phyloP scores from a whole-genome alignment of 2,329 filamentous ascomycete genomes.

The Rasamsonia emersonii region DNA sequence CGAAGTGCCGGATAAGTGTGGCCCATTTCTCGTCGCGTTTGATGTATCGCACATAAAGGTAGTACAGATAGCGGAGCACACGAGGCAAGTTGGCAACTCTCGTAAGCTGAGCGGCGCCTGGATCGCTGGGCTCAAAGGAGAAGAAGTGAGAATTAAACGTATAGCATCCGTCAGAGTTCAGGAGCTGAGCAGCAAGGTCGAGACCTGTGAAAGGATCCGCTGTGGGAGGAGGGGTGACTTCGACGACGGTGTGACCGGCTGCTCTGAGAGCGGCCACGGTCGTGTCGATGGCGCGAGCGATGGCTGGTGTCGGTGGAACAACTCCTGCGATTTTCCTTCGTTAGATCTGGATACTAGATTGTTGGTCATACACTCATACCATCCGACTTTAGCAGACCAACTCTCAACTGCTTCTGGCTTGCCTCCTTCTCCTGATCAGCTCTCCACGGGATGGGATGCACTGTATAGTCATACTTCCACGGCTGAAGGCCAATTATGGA shows the following conservation, averaged over 20 bases:
- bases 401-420: constrained; percentile 54
- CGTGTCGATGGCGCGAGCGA: constrained; percentile 63
- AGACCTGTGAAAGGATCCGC: constrained; percentile 73
- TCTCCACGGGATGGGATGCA: constrained; percentile 78
- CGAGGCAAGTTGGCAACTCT: constrained; percentile 65
- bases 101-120: constrained; percentile 65
- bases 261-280: constrained; percentile 59
- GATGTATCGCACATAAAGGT: constrained; percentile 81
- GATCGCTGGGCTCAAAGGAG: constrained; percentile 69
- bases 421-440: constrained; percentile 52
- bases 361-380: constrained; percentile 26
- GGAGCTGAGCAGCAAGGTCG: constrained; percentile 65
- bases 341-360: background rate
- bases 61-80: constrained; percentile 75
- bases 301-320: constrained; percentile 78
- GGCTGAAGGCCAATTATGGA: constrained; percentile 71
- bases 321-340: constrained; percentile 43
- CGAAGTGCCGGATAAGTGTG: constrained; percentile 63
- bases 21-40: constrained; percentile 70
- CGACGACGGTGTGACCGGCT: constrained; percentile 66
- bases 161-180: constrained; percentile 75
- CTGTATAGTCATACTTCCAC: constrained; percentile 80
- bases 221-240: constrained; percentile 57
- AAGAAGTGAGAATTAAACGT: constrained; percentile 72
- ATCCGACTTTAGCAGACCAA: constrained; percentile 72